Base-by-base conservation (phyloP, 768 basidiomycete species). In the Amanita phalloides region DNA sequence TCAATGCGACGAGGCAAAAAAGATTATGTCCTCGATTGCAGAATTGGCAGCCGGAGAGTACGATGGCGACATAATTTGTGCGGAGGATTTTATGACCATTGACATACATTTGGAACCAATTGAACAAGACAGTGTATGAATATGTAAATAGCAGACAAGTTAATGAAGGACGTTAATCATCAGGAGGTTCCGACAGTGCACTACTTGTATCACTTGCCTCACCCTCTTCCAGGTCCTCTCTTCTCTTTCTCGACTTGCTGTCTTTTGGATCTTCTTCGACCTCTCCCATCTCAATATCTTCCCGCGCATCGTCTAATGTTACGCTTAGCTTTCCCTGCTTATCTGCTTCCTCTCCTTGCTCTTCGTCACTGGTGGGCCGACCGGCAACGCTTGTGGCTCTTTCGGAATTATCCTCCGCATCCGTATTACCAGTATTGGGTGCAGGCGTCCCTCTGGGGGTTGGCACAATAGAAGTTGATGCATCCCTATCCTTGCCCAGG, bases 211-310 rank as follows among this genome's bases (percentile, higher is more conserved):
- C 87, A 53, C 84, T 89, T 33, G 89, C 87, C 65, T 91, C 89
- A 23, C 89, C 89, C 67, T 91, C 89, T 61, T 91, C 89, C 55
- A 89, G 66, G 46, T 91, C 89, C 58, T 90, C 87, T 49, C 77
- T 69, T 55, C 77, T 83, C 64, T 71, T 80, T 64, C 78, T 82
- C 25, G 62, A 65, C 57, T 79, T 71, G 33, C 57, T 75, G 37
- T 64, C 64, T 54, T 73, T 78, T 2, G 79, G 78, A 49, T 79
- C 78, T 60, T 91, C 89, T 54, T 86, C 82, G 3, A 91, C 77
- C 61, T 91, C 89, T n/a, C 89, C 89, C 89, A 91, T 91, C 65
- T 91, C 89, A 56, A 91, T 90, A 55, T 91, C 88, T 56, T 86
- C 77, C 14, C 51, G 51, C 30, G 43, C 17, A 26, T 80, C 64